Base-by-base conservation (phyloP, 495 filamentous ascomycete species). In the Hypoxylon crocopeplum region DNA sequence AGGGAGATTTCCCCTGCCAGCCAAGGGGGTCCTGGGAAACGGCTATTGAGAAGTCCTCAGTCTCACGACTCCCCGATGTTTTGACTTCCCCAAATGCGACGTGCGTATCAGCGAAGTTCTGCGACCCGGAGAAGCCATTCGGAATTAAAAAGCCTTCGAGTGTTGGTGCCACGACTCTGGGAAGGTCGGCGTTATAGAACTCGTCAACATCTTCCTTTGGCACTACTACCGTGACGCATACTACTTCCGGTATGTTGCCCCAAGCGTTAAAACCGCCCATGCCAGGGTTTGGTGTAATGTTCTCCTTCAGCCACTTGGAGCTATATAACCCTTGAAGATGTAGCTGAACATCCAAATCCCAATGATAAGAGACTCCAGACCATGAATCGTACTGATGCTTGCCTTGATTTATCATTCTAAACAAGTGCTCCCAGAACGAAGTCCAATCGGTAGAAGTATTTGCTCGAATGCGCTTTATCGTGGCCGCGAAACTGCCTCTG, bases 401-500 rank as follows among this genome's bases (percentile, higher is more conserved):
- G 42, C 61, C 62, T 13, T 56, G 48, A 16, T 42, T 12, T 48
- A 66, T 49, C 48, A 56, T 25, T 19, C 16, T 6, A 2, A 60
- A 19, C 7, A 60, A 21, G 3, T 48, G 10, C 5, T 42, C 34
- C 62, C 58, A 56, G 29, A 60, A 57, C 7, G 42, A 25, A 7
- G 52, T 30, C 51, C 56, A 66, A 15, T 54, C 45, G 5, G 58
- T 66, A n/a, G 62, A 52, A 5, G 22, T 48, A 37, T 49, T 62
- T 36, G 33, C 24, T 17, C 48, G 29, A 16, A 72, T 38, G 17
- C 48, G 38, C 34, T 66, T 70, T 12, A 73, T 27, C 7, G 72
- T 38, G 0, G 66, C 64, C 1, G 64, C 72, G 39, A 83, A 74
- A 37, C 69, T 77, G 29, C 66, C 72, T 37, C 78, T 70, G 45